Percentiles rank a stretch among this genome's conserved stretches.
Evolutionary conservation across 805 yeast species (phyloP).

Genomic region (Myxozyma vanderwaltii): DNA sequence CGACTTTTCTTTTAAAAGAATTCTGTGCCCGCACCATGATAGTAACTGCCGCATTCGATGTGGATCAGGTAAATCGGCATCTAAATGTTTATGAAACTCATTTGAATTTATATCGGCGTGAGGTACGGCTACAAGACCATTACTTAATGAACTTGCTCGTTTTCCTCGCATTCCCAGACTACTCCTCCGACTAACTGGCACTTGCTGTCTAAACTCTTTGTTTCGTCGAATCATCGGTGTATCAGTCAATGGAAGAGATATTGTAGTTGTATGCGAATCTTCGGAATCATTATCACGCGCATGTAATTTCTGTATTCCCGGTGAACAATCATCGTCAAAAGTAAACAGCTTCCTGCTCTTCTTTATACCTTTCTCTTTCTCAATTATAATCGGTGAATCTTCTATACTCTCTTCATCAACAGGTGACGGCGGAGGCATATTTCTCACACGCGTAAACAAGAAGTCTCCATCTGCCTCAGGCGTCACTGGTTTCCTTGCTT

Average conservation of each 20-base stretch:
- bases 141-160: constrained; percentile 71
- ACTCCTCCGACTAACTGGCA: constrained; percentile 36
- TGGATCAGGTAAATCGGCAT: constrained; percentile 66
- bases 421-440: constrained; percentile 17
- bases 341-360: neutral
- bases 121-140: constrained; percentile 68
- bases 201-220: constrained; percentile 41
- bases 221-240: constrained; percentile 47
- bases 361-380: neutral
- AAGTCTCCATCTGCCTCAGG: constrained; percentile 44
- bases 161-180: constrained; percentile 57
- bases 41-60: constrained; percentile 70
- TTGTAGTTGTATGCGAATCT: constrained; percentile 22
- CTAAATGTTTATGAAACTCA: constrained; percentile 61
- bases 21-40: constrained; percentile 65
- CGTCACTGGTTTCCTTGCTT: neutral
- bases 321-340: constrained; percentile 7
- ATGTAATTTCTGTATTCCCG: too few relatives aligned
- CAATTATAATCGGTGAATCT: neutral
- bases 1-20: constrained; percentile 41
- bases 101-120: constrained; percentile 61
- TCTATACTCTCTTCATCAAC: neutral
- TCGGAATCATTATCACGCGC: neutral
- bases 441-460: constrained; percentile 40
- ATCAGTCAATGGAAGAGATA: constrained; percentile 44